A percentile compares a stretch with the other conserved stretches of the same genome.
phyloP scores from a whole-genome alignment of 2,329 filamentous ascomycete species.

The Colletotrichum lupini region DNA sequence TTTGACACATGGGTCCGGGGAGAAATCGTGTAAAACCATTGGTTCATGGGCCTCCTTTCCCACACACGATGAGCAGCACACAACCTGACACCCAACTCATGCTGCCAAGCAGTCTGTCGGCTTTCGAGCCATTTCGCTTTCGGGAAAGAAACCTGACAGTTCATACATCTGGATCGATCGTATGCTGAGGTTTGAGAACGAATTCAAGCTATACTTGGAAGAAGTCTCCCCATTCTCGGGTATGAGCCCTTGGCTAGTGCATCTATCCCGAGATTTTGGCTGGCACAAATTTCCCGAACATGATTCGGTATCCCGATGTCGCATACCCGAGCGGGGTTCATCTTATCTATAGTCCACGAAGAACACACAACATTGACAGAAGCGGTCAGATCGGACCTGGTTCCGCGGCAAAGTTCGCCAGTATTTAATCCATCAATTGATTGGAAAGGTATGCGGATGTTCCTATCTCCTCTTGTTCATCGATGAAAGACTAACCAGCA shows the following conservation, averaged over 20 bases:
- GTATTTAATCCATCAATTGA: not conserved
- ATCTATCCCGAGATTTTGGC: constrained; percentile 11
- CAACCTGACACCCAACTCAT: not conserved
- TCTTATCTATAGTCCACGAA: not conserved
- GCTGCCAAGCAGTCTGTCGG: not conserved
- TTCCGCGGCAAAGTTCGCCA: not conserved
- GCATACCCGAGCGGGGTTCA: constrained; percentile 30
- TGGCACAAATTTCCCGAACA: not conserved
- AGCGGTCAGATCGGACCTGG: not conserved
- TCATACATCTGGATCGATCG: not conserved
- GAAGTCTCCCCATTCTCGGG: not conserved
- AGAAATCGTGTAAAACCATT: not conserved
- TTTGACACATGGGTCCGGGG: not conserved
- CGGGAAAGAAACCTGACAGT: not conserved
- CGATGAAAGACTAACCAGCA: not conserved
- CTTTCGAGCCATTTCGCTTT: not conserved
- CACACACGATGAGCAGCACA: not conserved
- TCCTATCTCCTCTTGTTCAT: not conserved
- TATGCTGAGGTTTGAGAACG: not conserved
- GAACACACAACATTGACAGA: not conserved
- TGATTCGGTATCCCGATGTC: constrained; percentile 17
- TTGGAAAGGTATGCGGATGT: not conserved
- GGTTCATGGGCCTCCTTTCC: not conserved
- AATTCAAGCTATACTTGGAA: not conserved
- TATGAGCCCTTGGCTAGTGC: not conserved